Evolutionary conservation across 2,329 filamentous ascomycete species (phyloP), one percentile per base, ranked within the genome.

Genomic region (Aureobasidium mangrovei): DNA sequence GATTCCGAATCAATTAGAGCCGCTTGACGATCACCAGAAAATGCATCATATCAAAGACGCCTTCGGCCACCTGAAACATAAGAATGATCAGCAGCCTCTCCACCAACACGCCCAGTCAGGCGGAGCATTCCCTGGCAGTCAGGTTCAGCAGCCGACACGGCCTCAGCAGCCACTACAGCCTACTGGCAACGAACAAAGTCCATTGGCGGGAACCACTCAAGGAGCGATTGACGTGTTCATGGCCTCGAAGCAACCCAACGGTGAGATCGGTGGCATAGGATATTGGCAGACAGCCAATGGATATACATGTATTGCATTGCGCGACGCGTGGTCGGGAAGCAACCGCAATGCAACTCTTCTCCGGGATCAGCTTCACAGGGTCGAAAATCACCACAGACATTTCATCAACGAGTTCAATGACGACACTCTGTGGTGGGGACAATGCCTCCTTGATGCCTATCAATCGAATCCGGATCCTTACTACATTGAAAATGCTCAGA

Each of bases 201-300:
- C 31, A 9, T 5, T 44, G 1, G 41, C 40, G 24, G 27, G 24
- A 44, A 57, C 57, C 12, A 61, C 62, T 5, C 62, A 64, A 49
- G 52, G 52, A 8, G 59, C 59, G 8, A 63, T 64, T 33, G 58
- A 63, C 48, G 58, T 60, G 26, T 61, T 57, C 51, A 53, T 64
- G 35, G 47, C 58, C 7, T 63, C 62, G 2, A 47, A 56, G 10
- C 45, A 59, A 28, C 56, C 56, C 7, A 58, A 59, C 28, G 63
- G 63, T 42, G 57, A 58, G 31, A 62, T 64, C 32, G 56, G 56
- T 42, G 62, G 62, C 35, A 63, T 65, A 26, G 62, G 63, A 8
- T 65, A 62, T 57, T 65, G 63, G 63, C 63, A 64, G 49, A 58
- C 57, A 7, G 63, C 62, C 28, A 65, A 65, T 39, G 63, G 57